Percentiles rank a stretch among this genome's conserved stretches.
Conservation (phyloP, 2,329 filamentous ascomycete species). For the Dactylellina drechsleri region DNA sequence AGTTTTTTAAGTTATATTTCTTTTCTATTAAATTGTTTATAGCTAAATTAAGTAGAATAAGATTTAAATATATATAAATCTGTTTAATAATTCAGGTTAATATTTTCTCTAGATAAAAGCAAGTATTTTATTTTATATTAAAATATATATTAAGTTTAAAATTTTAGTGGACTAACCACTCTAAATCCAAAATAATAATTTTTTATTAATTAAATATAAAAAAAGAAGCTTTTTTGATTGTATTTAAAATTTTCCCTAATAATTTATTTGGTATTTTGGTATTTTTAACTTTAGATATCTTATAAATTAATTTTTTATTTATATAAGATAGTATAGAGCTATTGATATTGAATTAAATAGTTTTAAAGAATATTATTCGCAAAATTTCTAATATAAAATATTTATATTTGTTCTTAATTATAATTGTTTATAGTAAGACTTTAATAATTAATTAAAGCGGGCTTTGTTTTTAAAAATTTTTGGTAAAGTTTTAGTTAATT, state of each 20-base stretch:
- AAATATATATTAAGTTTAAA: not conserved
- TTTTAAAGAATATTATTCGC: slow-evolving; percentile 59
- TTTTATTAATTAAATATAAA: slow-evolving; percentile 10
- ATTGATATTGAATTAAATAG: slow-evolving; percentile 56
- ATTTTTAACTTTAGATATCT: slow-evolving; percentile 64
- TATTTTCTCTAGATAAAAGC: no score
- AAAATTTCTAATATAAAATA: slow-evolving; percentile 61
- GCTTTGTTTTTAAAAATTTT: slow-evolving; percentile 65
- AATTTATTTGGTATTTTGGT: slow-evolving; percentile 62
- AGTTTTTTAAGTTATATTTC: not conserved
- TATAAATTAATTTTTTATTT: slow-evolving; percentile 58
- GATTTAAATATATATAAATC: slow-evolving; percentile 5
- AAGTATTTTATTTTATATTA: slow-evolving; percentile 8
- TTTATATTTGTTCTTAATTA: slow-evolving; percentile 29
- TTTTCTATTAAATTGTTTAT: slow-evolving; percentile 17
- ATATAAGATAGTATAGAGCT: slow-evolving; percentile 23
- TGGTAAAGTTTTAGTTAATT: slow-evolving; percentile 62
- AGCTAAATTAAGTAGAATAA: not conserved
- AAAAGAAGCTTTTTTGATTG: not conserved
- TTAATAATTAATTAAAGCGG: slow-evolving; percentile 68
- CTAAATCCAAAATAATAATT: no score
- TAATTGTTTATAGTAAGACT: slow-evolving; percentile 64
- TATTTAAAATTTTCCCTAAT: not conserved
- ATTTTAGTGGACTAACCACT: not conserved
- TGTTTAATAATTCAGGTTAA: slow-evolving; percentile 11